A percentile compares a stretch with the other conserved stretches of the same genome.
Evolutionary conservation across 257 asterid species (phyloP).

Genomic region (Dorcoceras hygrometricum): DNA sequence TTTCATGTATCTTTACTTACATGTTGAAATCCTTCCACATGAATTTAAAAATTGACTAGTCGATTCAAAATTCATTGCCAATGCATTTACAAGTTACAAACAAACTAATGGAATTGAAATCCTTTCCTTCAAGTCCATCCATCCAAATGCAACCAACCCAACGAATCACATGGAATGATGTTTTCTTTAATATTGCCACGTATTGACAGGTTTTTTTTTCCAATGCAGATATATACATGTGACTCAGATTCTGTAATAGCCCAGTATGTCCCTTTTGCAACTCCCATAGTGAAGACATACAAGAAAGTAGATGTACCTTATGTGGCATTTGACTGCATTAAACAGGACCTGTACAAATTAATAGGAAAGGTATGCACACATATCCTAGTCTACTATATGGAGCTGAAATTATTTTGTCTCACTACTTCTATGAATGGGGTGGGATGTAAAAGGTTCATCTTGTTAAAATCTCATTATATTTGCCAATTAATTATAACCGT

Average conservation of each 20-base stretch:
- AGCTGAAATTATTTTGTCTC: neutral
- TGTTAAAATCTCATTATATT: neutral
- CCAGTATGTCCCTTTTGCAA: slow-evolving; percentile 46
- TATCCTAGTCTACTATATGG: slow-evolving; percentile 1
- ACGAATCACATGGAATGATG: neutral
- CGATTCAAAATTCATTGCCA: too few relatives aligned
- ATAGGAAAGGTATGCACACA: slow-evolving; percentile 39
- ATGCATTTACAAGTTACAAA: too few relatives aligned
- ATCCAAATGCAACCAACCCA: too few relatives aligned
- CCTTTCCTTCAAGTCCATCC: too few relatives aligned
- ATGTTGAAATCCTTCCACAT: neutral
- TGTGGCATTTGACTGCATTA: slow-evolving; percentile 21
- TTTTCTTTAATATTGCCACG: slow-evolving; percentile 13
- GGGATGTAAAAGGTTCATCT: too few relatives aligned
- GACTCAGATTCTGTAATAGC: slow-evolving; percentile 47
- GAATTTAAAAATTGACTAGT: too few relatives aligned
- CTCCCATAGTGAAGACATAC: slow-evolving; percentile 53
- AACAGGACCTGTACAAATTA: slow-evolving; percentile 29
- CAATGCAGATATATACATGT: slow-evolving; percentile 72
- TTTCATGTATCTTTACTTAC: slow-evolving; percentile 20
- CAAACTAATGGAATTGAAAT: too few relatives aligned
- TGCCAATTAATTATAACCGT: neutral
- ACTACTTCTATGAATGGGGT: too few relatives aligned
- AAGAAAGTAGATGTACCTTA: slow-evolving; percentile 31
- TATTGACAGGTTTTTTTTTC: slow-evolving; percentile 25